Base-by-base conservation (phyloP, 768 basidiomycete genomes). In the Daedalea quercina region DNA sequence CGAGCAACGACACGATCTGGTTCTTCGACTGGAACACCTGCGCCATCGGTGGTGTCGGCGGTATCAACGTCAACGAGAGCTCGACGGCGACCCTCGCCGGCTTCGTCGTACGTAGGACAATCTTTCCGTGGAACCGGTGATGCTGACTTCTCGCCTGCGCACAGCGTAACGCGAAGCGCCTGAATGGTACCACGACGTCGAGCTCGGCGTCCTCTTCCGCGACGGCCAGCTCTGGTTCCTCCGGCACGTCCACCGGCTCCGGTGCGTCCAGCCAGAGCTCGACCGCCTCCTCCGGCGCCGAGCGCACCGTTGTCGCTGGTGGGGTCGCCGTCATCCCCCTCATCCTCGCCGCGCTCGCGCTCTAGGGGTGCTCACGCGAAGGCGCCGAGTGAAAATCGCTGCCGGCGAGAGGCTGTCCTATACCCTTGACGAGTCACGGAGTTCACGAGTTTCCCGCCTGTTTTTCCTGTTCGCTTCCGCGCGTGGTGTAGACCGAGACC, bases 1-100 rank as follows among this genome's bases (percentile, higher is more conserved):
- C 75, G 53, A 51, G 52, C 19, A 68, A 63, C 54, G 72, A 70
- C 52, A 77, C 82, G 19, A 69, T 81, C 45, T 85, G 81, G 81
- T 84, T 80, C 64, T 85, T 68, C 63, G 83, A 85, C 67, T 61
- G 57, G 54, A 74, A 73, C 56, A 76, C 75, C 7, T 85, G 83
- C 63, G 73, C 69, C 2, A 55, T 70, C 47, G 83, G 81, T 47
- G 82, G 80, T 28, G 82, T 84, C 42, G 83, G 82, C 37, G 82
- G 67, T 9, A 79, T 85, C 59, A 84, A 85, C 59, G 58, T 72
- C 53, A 80, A 82, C 55, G 69, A 69, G 40, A 73, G 68, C 44
- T 69, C 69, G 23, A 64, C 58, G 8, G 64, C 65, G 62, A 71
- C 69, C 34, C 55, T 72, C 22, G 69, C 61, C 23, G 73, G 69